Base-by-base conservation (phyloP, 2,329 filamentous ascomycete species). In the Stagonosporopsis vannaccii region DNA sequence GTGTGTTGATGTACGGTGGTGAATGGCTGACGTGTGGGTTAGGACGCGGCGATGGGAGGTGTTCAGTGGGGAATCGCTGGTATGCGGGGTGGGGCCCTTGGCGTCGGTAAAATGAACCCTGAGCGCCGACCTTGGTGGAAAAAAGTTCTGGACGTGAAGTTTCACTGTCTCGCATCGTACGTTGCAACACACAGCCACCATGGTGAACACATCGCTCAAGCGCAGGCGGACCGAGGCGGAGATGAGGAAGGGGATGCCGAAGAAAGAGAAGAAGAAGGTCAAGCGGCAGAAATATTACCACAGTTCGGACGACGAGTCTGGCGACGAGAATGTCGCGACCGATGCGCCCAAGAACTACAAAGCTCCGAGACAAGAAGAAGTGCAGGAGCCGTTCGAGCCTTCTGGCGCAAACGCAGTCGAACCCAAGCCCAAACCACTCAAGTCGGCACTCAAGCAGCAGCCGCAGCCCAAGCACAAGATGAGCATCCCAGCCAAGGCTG, bases 201-300 rank as follows among this genome's bases (percentile, higher is more conserved):
- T 76, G 73, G 71, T 74, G 35, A 75, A 75, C 41, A 77, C 74
- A 56, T 75, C 73, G 19, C 64, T 77, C 22, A 82, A 82, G 72
- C 85, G 87, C 67, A 81, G 85, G 70, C 85, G 85, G 73, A 81
- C 84, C 23, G 82, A 86, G 54, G 85, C 88, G 50, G 82, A 82
- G 47, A 80, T 85, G 74, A 79, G 81, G 48, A 82, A 81, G 41
- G 82, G 82, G 66, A 78, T 78, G 45, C 79, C 80, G 23, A 81
- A 81, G 70, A 78, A 77, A 64, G 79, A 81, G 28, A 80, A 80
- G 60, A 85, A 85, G 73, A 85, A 85, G 66, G 81, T 86, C 71
- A 86, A 85, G 74, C 87, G 86, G 73, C 86, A 89, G 72, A 78
- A 77, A 62, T 77, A 80, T 55, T 89, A 90, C 77, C 83, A 88